A percentile compares a stretch with the other conserved stretches of the same genome.
Conservation (phyloP, 2,329 filamentous ascomycete genomes). For the Capronia epimyces region DNA sequence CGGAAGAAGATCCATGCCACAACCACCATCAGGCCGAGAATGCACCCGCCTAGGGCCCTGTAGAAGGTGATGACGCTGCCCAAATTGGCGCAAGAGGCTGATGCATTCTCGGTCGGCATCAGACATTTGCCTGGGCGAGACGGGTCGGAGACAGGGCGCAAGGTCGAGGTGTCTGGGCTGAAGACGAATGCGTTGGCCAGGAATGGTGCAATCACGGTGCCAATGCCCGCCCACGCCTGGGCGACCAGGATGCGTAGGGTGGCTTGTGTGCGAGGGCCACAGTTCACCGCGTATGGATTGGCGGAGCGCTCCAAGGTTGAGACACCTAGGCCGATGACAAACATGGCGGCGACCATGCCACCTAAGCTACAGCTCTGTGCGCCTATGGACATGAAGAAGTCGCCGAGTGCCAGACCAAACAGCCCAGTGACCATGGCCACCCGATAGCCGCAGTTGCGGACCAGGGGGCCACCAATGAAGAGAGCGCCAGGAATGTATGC, state of each 20-base stretch:
- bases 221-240: constrained; percentile 71
- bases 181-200: constrained; percentile 63
- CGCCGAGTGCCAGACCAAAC: constrained; percentile 63
- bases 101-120: constrained; percentile 44
- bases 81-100: constrained; percentile 45
- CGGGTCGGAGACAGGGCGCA: constrained; percentile 15
- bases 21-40: constrained; percentile 57
- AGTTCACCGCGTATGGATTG: constrained; percentile 70
- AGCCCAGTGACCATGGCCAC: constrained; percentile 72
- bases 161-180: constrained; percentile 34
- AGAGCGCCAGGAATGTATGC: constrained; percentile 26
- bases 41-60: constrained; percentile 66
- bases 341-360: constrained; percentile 42
- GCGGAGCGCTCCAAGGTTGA: constrained; percentile 71
- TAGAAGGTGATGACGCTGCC: constrained; percentile 72
- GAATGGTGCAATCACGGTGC: constrained; percentile 67
- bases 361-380: constrained; percentile 19
- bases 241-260: constrained; percentile 73
- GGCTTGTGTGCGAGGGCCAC: constrained; percentile 67
- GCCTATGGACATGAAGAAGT: constrained; percentile 52
- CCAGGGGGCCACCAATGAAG: constrained; percentile 24
- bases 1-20: constrained; percentile 48
- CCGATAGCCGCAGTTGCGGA: constrained; percentile 41
- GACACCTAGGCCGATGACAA: constrained; percentile 68
- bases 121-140: constrained; percentile 19